Conservation (phyloP, 106 monocot species). For the Agapanthus africanus region DNA sequence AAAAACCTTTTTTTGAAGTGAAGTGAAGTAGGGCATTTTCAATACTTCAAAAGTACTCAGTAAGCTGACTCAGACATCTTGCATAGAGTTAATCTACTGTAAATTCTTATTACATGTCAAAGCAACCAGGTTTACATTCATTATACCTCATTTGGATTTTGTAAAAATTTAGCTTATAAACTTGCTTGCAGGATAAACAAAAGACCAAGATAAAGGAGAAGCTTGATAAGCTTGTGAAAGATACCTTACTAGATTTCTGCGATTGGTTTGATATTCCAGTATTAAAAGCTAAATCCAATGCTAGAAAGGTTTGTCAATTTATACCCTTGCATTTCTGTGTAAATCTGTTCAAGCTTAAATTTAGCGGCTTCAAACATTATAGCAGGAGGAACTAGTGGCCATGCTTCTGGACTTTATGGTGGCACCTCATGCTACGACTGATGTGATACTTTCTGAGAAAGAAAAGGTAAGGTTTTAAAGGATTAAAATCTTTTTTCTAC, state of each 20-base stretch:
- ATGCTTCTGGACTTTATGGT: slow-evolving; percentile 77
- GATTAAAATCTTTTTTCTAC: neutral
- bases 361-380: neutral
- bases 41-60: no score
- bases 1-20: neutral
- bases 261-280: slow-evolving; percentile 59
- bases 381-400: slow-evolving; percentile 67
- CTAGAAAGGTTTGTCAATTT: slow-evolving; percentile 44
- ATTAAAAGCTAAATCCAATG: slow-evolving; percentile 32
- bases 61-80: neutral
- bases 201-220: no score
- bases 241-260: slow-evolving; percentile 55
- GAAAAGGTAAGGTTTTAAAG: slow-evolving; percentile 37
- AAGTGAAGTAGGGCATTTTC: no score
- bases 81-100: neutral
- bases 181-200: slow-evolving; percentile 45
- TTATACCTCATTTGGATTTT: neutral
- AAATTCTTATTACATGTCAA: neutral
- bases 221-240: slow-evolving; percentile 55
- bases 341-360: neutral
- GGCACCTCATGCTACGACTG: slow-evolving; percentile 58
- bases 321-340: neutral
- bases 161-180: neutral
- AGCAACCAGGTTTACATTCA: no score
- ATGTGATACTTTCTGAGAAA: slow-evolving; percentile 43